Base-by-base conservation (phyloP, 1,284 basidiomycete species). In the Rhodotorula mucilaginosa region DNA sequence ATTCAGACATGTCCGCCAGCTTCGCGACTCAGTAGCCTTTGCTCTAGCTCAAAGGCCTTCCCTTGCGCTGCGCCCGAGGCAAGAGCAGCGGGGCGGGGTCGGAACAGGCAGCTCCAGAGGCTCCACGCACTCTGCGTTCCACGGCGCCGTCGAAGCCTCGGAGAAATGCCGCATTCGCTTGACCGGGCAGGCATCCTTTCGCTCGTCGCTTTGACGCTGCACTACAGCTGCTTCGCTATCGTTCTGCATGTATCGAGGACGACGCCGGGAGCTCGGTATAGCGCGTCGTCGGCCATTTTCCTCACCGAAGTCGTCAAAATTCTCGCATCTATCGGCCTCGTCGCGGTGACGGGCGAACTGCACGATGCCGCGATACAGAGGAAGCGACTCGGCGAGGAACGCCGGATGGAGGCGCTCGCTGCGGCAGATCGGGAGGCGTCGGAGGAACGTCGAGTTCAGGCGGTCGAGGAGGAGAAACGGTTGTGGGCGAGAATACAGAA, bases 301-400 rank as follows among this genome's bases (percentile, higher is more conserved):
- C 58, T 77, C 21, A 76, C 77, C 34, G 79, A 80, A 52, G 47
- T 78, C 8, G 75, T 71, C 67, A 80, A 80, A 74, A 71, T 79
- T n/a, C 21, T 72, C 47, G 47, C 78, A 39, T 75, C 78, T 3
- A n/a, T 73, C 29, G 16, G 63, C 0, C 67, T 80, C 47, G 79
- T 77, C 8, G 26, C 72, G 5, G 47, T 10, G n/a, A 59, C 61
- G 6, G 60, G 75, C 16, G 74, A 76, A 59, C 61, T 76, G 34
- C 60, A 65, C 5, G 3, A 39, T 47, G 51, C 62, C 51, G 29
- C 59, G 44, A 34, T 59, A 51, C 34, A 64, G 34, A 57, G 67
- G 6, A 46, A 23, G 23, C 47, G 46, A 46, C 10, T 59, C n/a
- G 23, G 61, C 34, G 59, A 68, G 31, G 34, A 61, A 26, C 26